Conservation (phyloP, 106 monocot species). For the Dioscorea zingiberensis region DNA sequence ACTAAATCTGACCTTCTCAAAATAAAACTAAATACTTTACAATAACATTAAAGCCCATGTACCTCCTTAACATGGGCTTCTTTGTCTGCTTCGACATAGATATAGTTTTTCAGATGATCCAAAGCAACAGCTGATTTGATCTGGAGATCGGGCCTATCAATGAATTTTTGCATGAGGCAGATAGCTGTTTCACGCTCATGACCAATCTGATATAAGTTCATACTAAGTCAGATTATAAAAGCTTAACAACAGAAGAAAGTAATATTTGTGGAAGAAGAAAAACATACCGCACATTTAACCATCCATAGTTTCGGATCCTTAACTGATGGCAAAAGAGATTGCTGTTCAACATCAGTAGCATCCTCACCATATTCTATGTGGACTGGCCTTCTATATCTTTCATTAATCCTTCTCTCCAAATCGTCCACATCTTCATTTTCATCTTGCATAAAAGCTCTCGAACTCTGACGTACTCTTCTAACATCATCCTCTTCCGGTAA, state of each 20-base stretch:
- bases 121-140: conserved; percentile 82
- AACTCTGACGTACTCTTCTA: conserved; percentile 50
- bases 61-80: conserved; percentile 99
- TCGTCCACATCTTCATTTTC: conserved; percentile 96
- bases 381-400: conserved; percentile 69
- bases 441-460: conserved; percentile 39
- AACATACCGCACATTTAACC: conserved; percentile 92
- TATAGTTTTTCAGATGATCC: conserved; percentile 92
- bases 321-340: conserved; percentile 91
- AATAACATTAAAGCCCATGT: conserved; percentile 6
- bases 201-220: conserved; percentile 49
- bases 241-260: too few relatives aligned
- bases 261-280: not conserved
- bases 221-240: conserved; percentile 1
- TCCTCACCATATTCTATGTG: conserved; percentile 94
- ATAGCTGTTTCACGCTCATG: conserved; percentile 91
- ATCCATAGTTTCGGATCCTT: conserved; percentile 98
- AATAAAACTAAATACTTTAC: not conserved
- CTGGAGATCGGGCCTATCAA: conserved; percentile 77
- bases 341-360: conserved; percentile 92
- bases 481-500: conserved; percentile 60
- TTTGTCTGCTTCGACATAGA: conserved; percentile 95
- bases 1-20: not conserved
- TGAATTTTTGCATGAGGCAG: conserved; percentile 96
- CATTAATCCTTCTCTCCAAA: conserved; percentile 68